Base-by-base conservation (phyloP, 805 yeast genomes). In the Sungouiozyma ichnusensis region DNA sequence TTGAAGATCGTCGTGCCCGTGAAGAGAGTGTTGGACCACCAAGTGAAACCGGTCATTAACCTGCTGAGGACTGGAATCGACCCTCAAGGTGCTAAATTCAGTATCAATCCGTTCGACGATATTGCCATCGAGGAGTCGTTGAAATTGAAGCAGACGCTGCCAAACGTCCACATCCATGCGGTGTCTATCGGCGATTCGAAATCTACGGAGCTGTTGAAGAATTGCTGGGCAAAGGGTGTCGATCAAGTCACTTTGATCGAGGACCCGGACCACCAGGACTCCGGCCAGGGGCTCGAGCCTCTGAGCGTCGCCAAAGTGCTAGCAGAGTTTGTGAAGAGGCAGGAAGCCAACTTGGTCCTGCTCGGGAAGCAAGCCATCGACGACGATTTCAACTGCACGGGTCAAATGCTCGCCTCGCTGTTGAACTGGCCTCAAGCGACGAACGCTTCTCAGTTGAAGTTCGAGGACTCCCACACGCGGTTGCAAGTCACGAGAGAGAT, bases 291-390 rank as follows among this genome's bases (percentile, higher is more conserved):
- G 44, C 69, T 88, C 17, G 97, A 92, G 64, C 97, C 97, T 3
- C 72, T 92, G 52, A 75, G 79, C 3, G 87, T 90, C 31, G 95
- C 97, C 39, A 90, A 92, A 65, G 68, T 92, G 48, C 73, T 92
- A 53, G 69, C 79, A 50, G 73, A 81, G 57, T 67, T 85, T 17
- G 87, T 82, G 13, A 81, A 81, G 51, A 71, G 77, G 52, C 75
- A 85, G 48, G 66, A 73, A 8, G 73, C 85, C 33, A 88, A 92
- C 64, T 67, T 92, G 59, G 80, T 92, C 36, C 76, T 92, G 34
- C 71, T 92, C 62, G 99, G 99, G 37, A 92, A 92, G 61, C 98
- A 92, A 66, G 86, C 97, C 33, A 88, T 92, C 53, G 99, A 92
- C 64, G 94, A 87, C 53, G 99, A 92, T 57, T 71, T 85, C 36